Conservation (phyloP, 225 moss, liverwort and hornwort species). For the Takakia lepidozioides region DNA sequence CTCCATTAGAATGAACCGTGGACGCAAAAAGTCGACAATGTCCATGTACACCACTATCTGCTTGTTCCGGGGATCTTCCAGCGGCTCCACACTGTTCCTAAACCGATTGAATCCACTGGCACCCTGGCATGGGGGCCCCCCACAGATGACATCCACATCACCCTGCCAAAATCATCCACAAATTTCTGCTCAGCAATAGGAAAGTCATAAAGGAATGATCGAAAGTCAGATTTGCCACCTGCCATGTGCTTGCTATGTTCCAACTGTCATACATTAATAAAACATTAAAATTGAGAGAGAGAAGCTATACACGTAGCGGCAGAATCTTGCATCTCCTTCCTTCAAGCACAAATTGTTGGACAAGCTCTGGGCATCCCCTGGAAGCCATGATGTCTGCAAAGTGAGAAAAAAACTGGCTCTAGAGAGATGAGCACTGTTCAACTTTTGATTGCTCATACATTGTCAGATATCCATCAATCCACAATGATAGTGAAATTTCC, state of each 20-base stretch:
- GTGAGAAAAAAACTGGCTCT: too few species aligned
- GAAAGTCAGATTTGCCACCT: background rate
- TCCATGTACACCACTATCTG: conserved; percentile 99
- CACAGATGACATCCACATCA: conserved; percentile 85
- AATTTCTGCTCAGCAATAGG: too few species aligned
- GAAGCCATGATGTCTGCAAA: too few species aligned
- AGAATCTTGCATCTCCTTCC: conserved; percentile 55
- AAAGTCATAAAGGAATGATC: too few species aligned
- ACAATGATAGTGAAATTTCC: too few species aligned
- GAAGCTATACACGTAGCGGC: conserved; percentile 68
- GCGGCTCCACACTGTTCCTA: conserved; percentile 63
- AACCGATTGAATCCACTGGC: conserved; percentile 96
- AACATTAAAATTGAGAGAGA: background rate
- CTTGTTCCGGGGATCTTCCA: conserved; percentile 76
- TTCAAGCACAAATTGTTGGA: conserved; percentile 68
- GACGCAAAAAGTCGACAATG: conserved; percentile 87
- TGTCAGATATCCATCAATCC: too few species aligned
- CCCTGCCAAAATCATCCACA: too few species aligned
- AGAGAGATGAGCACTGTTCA: too few species aligned
- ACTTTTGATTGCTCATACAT: too few species aligned
- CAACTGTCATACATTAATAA: background rate
- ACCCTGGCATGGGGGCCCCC: conserved; percentile 97
- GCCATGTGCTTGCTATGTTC: too few species aligned
- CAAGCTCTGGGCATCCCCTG: conserved; percentile 65
- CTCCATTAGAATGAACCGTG: conserved; percentile 92